Percentiles rank a stretch among this genome's conserved stretches.
These are phyloP conservation scores for Saturnispora bothae DNA, from an alignment of 805 yeast genomes.

Conservation along the genomic window DNA sequence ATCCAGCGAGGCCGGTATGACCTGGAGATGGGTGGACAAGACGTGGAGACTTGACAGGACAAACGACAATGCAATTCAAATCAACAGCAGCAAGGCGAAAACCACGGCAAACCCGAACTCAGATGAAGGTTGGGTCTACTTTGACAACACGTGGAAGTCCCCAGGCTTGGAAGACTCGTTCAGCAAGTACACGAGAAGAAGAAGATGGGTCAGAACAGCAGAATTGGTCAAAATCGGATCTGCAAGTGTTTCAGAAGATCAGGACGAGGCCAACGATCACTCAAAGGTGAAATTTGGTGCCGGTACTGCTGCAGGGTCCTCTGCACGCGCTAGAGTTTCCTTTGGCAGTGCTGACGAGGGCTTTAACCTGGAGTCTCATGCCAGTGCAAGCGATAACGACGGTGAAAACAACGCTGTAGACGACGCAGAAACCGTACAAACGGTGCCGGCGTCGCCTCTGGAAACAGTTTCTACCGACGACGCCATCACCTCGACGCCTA, in stretches of 20 bases:
- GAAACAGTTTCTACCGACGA: too few relatives aligned
- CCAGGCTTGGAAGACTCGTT: constrained; percentile 83
- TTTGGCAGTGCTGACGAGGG: not conserved
- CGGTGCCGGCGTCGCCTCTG: too few relatives aligned
- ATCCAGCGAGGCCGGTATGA: constrained; percentile 40
- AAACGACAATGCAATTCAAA: constrained; percentile 74
- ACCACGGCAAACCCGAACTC: constrained; percentile 60
- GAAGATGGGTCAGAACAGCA: constrained; percentile 95
- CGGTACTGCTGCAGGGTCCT: too few relatives aligned
- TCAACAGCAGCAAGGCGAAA: constrained; percentile 49
- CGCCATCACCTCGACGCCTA: too few relatives aligned
- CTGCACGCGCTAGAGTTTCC: not conserved
- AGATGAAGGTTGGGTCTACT: constrained; percentile 82
- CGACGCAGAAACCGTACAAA: too few relatives aligned
- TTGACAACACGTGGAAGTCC: constrained; percentile 89
- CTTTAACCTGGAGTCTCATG: too few relatives aligned
- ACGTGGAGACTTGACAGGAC: constrained; percentile 87
- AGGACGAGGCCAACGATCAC: not conserved
- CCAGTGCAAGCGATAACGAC: not conserved
- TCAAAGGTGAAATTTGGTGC: constrained; percentile 5
- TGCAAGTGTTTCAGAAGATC: not conserved
- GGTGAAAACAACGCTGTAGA: too few relatives aligned
- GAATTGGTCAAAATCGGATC: constrained; percentile 44
- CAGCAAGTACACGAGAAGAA: constrained; percentile 83
- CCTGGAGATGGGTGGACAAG: constrained; percentile 93